Base-by-base conservation (phyloP, 352 stramenopile genomes). In the Phytopythium mirpurense region DNA sequence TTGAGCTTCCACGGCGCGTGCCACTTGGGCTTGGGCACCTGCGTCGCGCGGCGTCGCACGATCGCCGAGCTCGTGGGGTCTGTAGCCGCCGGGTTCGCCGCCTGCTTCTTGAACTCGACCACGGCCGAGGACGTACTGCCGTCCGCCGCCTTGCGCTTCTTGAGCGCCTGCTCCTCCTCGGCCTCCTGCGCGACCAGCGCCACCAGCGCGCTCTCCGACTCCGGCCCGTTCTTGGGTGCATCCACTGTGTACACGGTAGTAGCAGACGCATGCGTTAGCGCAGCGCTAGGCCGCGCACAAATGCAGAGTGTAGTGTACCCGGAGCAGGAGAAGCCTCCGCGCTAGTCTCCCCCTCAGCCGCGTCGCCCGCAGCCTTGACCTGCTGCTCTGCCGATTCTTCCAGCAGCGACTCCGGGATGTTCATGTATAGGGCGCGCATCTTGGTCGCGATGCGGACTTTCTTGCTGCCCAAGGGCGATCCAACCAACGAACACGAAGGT, bases 1-100 rank as follows among this genome's bases (percentile, higher is more conserved):
- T 95, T 93, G 59, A 99, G 76, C 69, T 98, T 98, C 97, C 97
- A 99, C 4, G 96, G 96, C 29, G 97, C 96, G 70, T 99, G 97
- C 97, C 97, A 99, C 62, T 94, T 93, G 16, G 97, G 97, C 58
- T 95, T 98, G 9, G 95, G 96, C 48, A 99, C 96, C 51, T 91
- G 80, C 8, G 79, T 86, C 32, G 78, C 77, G 41, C 88, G 76
- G 37, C 83, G 72, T 23, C 85, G 79, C n/a, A 93, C 70, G 44
- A 97, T 79, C 24, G 83, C 76, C 64, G 45, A 84, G 86, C 54
- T 88, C 72, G 32, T 15, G 19, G 21, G 31, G 3, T 19, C 46
- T 21, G 48, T 32, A 2, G 46, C 31, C 16, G 67, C 70, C 2
- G 74, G 61, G 15, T 63, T 77, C 27, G 72, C 62, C 18, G 58